Base-by-base conservation (phyloP, 2,329 filamentous ascomycete genomes). In the Immersiporthe knoxdaviesiana region DNA sequence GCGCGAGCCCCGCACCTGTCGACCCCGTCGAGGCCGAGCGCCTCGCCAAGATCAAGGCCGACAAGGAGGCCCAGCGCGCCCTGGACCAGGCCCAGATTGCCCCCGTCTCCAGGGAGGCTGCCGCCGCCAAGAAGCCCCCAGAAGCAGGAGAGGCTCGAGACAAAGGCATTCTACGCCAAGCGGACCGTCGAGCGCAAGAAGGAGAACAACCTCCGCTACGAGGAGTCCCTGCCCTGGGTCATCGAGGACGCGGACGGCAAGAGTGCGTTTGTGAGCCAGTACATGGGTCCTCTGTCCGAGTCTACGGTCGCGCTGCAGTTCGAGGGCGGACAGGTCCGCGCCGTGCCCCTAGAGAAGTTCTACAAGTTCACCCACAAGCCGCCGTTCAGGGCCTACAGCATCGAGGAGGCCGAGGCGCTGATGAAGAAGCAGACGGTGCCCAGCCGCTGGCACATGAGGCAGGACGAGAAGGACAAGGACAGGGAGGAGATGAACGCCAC, bases 171-270 rank as follows among this genome's bases (percentile, higher is more conserved):
- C 76, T 90, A 93, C 73, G 88, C 91, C n/a, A 92, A 97, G 68
- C 86, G 87, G 67, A 86, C 87, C 7, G 94, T 94, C 76, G 94
- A 95, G 76, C 95, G 81, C 83, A 96, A 87, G 85, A 97, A 85
- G 83, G 86, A 89, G 69, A 84, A 85, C 0, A 87, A 88, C 68
- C 89, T 88, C 81, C 91, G 94, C 72, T 99, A 98, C 74, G 96
- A 98, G 78, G 96, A 99, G 79, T 93, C 95, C 4, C 84, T 97
- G 63, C 96, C 96, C 7, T 99, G 96, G 96, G 94, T 97, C 78
- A 81, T 99, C 47, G 96, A 99, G 78, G 96, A 99, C 78, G 97
- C 94, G 54, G 95, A 99, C 76, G 93, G 94, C 72, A 97, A 95
- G 79, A 95, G 97, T 75, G 92, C 92, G 2, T 98, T 94, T 93